A percentile compares a stretch with the other conserved stretches of the same genome.
These are phyloP conservation scores for Diaporthe vexans DNA, from an alignment of 2,329 filamentous ascomycete genomes.

Conservation along the genomic window DNA sequence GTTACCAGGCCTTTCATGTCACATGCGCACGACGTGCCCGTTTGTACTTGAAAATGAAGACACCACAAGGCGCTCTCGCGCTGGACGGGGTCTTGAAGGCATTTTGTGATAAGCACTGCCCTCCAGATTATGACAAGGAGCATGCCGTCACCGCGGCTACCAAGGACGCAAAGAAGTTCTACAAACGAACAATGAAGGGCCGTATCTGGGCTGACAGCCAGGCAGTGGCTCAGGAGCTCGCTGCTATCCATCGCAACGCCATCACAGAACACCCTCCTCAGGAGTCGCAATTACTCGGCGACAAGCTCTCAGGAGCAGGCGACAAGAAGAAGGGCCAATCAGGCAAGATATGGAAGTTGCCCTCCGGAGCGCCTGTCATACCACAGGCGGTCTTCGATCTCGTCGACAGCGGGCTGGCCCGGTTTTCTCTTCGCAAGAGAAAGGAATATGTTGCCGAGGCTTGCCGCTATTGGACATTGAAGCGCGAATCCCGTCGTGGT, in stretches of 20 bases:
- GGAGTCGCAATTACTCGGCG: constrained; percentile 86
- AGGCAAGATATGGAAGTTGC: constrained; percentile 87
- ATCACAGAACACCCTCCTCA: constrained; percentile 80
- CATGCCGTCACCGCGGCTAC: constrained; percentile 86
- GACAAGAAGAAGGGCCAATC: constrained; percentile 82
- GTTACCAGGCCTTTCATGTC: constrained; percentile 97
- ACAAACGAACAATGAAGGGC: constrained; percentile 89
- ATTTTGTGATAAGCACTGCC: constrained; percentile 96
- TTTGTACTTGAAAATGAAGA: constrained; percentile 97
- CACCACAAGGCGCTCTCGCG: constrained; percentile 82
- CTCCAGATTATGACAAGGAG: constrained; percentile 87
- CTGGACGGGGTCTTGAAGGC: constrained; percentile 90
- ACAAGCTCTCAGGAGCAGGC: constrained; percentile 81
- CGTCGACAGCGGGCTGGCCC: constrained; percentile 85
- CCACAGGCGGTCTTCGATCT: constrained; percentile 89
- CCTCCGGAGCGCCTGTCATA: constrained; percentile 94
- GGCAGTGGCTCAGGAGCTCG: constrained; percentile 83
- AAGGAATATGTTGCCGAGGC: constrained; percentile 94
- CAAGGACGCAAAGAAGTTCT: constrained; percentile 87
- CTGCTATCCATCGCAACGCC: constrained; percentile 77
- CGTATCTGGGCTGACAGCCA: constrained; percentile 94
- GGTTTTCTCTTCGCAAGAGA: constrained; percentile 84
- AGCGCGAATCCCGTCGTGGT: constrained; percentile 91
- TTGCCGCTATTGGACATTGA: constrained; percentile 98
- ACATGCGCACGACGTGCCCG: constrained; percentile 92